Evolutionary conservation across 495 filamentous ascomycete species (phyloP).

Genomic region (Trichoderma orchidacearum): DNA sequence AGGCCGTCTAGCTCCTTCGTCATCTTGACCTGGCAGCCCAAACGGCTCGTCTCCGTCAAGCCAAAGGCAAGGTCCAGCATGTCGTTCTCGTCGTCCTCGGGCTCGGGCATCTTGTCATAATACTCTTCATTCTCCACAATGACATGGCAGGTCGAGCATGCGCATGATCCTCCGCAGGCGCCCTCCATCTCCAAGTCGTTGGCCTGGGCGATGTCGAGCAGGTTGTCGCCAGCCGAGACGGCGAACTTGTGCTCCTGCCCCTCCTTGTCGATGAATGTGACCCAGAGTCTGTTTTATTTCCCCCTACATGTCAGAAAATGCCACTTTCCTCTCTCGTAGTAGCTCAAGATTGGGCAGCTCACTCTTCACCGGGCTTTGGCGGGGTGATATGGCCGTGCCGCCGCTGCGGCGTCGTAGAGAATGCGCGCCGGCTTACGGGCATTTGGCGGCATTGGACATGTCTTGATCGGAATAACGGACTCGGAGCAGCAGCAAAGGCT

Average conservation of each 20-base stretch:
- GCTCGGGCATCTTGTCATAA: slow-evolving; percentile 87
- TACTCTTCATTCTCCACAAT: slow-evolving; percentile 72
- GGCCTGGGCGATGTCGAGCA: slow-evolving; percentile 87
- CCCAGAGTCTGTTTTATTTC: slow-evolving; percentile 74
- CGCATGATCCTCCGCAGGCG: slow-evolving; percentile 89
- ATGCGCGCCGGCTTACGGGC: slow-evolving; percentile 17
- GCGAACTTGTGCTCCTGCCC: slow-evolving; percentile 57
- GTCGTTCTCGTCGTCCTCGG: slow-evolving; percentile 95
- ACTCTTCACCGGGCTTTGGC: slow-evolving; percentile 94
- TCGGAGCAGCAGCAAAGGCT: neutral
- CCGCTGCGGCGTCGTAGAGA: slow-evolving; percentile 48
- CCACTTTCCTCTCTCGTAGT: neutral
- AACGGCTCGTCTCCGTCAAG: slow-evolving; percentile 84
- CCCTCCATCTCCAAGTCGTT: slow-evolving; percentile 98
- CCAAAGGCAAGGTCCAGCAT: slow-evolving; percentile 97
- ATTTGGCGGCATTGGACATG: neutral
- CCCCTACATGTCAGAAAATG: slow-evolving; percentile 1
- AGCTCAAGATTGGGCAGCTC: slow-evolving; percentile 16
- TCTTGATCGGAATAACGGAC: neutral
- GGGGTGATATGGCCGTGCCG: slow-evolving; percentile 68
- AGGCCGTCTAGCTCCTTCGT: slow-evolving; percentile 77
- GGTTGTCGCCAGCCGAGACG: slow-evolving; percentile 75
- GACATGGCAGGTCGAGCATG: slow-evolving; percentile 95
- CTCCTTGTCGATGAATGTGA: slow-evolving; percentile 96
- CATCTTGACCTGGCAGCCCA: slow-evolving; percentile 94